Conservation (phyloP, 106 monocot species). For the Dioscorea zingiberensis region DNA sequence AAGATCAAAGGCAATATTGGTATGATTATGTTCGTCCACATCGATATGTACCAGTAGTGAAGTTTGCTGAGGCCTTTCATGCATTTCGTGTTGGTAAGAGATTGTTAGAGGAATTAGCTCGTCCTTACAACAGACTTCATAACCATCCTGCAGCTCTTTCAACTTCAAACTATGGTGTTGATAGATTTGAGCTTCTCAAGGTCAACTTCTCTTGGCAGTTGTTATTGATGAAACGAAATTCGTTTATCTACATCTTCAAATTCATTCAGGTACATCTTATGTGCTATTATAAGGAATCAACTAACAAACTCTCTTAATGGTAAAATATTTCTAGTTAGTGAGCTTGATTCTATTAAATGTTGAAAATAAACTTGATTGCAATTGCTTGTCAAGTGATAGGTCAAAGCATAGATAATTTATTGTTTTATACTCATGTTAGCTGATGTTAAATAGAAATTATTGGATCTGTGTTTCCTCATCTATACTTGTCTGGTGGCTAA, state of each 20-base stretch:
- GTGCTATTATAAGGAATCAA: not conserved
- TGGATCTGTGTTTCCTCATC: no score
- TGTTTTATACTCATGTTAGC: no score
- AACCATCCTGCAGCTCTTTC: slow-evolving; percentile 86
- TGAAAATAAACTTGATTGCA: no score
- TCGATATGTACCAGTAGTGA: slow-evolving; percentile 64
- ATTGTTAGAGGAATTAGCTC: slow-evolving; percentile 57
- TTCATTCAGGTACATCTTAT: slow-evolving; percentile 79
- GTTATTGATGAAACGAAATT: slow-evolving; percentile 92
- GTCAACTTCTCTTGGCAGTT: slow-evolving; percentile 85
- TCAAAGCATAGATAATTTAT: no score
- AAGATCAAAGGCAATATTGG: slow-evolving; percentile 98
- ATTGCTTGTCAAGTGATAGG: no score
- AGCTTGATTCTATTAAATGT: no score
- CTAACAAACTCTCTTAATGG: not conserved
- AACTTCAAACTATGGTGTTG: slow-evolving; percentile 72
- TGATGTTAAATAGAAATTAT: no score
- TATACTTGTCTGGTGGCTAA: no score
- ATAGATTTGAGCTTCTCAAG: slow-evolving; percentile 87
- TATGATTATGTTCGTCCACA: slow-evolving; percentile 68
- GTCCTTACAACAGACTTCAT: slow-evolving; percentile 49
- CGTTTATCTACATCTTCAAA: slow-evolving; percentile 94
- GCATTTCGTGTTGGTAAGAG: slow-evolving; percentile 58
- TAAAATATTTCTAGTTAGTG: no score
- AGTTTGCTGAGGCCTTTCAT: slow-evolving; percentile 78